Percentiles rank a stretch among this genome's conserved stretches.
These are phyloP conservation scores for Copromyces sp. DNA, from an alignment of 495 filamentous ascomycete genomes.

Conservation along the genomic window DNA sequence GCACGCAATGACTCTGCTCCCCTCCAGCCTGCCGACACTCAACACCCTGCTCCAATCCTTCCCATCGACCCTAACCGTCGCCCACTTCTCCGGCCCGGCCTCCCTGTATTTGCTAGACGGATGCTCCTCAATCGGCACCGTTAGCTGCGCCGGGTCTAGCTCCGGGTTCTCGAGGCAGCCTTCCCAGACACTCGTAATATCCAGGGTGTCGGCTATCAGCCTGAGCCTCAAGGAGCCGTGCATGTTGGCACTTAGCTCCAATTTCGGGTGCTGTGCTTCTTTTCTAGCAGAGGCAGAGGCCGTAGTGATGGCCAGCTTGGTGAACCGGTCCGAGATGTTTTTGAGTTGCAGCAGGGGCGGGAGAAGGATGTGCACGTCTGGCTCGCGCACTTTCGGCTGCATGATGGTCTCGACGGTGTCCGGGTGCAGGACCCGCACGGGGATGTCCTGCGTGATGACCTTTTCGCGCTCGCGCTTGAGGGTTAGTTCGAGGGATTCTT, in stretches of 20 bases:
- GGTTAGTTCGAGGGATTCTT: constrained; percentile 40
- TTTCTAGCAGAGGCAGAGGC: constrained; percentile 8
- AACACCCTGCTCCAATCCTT: constrained; percentile 84
- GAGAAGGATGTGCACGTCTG: constrained; percentile 87
- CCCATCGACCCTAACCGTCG: constrained; percentile 79
- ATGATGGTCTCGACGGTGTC: constrained; percentile 73
- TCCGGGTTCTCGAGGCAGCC: constrained; percentile 67
- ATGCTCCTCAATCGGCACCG: constrained; percentile 56
- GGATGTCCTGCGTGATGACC: constrained; percentile 89
- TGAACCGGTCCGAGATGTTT: constrained; percentile 86
- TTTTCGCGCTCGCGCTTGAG: constrained; percentile 61
- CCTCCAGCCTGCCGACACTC: constrained; percentile 79
- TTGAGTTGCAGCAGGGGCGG: constrained; percentile 78
- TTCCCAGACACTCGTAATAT: constrained; percentile 73
- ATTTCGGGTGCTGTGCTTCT: constrained; percentile 40
- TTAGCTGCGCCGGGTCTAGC: constrained; percentile 62
- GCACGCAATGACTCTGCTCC: constrained; percentile 78
- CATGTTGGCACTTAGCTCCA: constrained; percentile 83
- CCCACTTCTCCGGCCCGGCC: constrained; percentile 59
- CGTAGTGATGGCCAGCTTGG: constrained; percentile 51
- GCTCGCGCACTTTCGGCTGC: constrained; percentile 81
- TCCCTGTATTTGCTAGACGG: constrained; percentile 61
- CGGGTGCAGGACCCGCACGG: constrained; percentile 77
- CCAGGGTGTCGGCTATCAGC: constrained; percentile 66
- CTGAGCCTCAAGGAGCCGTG: constrained; percentile 71